phyloP scores from a whole-genome alignment of 2,329 filamentous ascomycete genomes.

The Xylaria sp. region DNA sequence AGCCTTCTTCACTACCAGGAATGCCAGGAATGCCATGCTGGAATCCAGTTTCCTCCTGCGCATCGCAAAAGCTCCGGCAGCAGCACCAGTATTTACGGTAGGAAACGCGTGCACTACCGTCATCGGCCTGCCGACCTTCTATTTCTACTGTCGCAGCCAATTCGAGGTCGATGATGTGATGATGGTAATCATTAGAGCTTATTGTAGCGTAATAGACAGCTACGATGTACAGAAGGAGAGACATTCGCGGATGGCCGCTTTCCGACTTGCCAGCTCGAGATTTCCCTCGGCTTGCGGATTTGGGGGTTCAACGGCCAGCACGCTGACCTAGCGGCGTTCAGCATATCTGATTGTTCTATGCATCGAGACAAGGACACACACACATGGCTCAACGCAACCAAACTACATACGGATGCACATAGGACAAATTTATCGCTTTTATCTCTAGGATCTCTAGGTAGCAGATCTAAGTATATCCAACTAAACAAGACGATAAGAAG shows the following conservation, averaged over 20 bases:
- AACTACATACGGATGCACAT: background rate
- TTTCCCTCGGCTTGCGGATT: conserved; percentile 23
- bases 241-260: conserved; percentile 35
- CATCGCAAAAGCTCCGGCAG: conserved; percentile 39
- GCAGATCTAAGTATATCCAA: background rate
- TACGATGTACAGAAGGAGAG: conserved; percentile 46
- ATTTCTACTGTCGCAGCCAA: conserved; percentile 42
- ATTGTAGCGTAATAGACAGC: conserved; percentile 45
- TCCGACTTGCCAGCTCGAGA: conserved; percentile 39
- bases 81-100: conserved; percentile 41
- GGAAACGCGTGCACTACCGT: conserved; percentile 42
- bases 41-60: conserved; percentile 45
- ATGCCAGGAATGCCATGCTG: conserved; percentile 40
- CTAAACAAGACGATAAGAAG: background rate
- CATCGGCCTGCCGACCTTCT: conserved; percentile 41
- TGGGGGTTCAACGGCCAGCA: background rate
- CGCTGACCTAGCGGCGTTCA: background rate
- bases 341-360: background rate
- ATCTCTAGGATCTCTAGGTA: background rate
- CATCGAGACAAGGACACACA: no score
- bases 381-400: background rate
- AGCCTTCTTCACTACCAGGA: conserved; percentile 39
- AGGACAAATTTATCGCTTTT: background rate
- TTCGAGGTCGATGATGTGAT: conserved; percentile 41
- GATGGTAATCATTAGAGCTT: conserved; percentile 43